Evolutionary conservation across 2,329 filamentous ascomycete genomes (phyloP), one percentile per base, ranked within the genome.

Genomic region (Calonectria pauciramosa): DNA sequence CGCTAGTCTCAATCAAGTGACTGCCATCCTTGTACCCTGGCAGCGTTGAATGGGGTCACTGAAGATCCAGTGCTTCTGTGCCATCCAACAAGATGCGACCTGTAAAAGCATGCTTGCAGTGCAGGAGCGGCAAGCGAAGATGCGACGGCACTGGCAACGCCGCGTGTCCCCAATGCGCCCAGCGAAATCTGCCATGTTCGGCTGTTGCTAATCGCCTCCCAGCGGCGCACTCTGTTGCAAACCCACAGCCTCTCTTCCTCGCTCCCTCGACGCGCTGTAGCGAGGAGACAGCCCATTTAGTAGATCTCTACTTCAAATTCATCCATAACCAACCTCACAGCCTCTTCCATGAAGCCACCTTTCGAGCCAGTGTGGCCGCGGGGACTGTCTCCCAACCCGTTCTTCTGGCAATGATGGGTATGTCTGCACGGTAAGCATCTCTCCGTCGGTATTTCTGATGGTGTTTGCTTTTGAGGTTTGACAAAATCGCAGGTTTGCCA

Each of bases 281-380:
- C 3, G 60, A 74, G 7, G 78, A 79, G 10, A 47, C 9, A 0
- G 44, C 74, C 0, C 64, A 78, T 10, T 44, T 80, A 14, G 76
- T 80, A 1, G 71, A 78, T 36, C 60, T 80, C 0, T 80, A 80
- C 63, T 80, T 80, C 64, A 64, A 47, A 0, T 80, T 75, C 18
- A 78, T 80, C 0, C 79, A 80, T 23, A 69, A 80, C 9, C 77
- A 78, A 4, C 79, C 79, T n/a, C 79, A 80, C 30, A 80, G 75
- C 4, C 32, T 80, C 7, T 80, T 80, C 13, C 79, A 80, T 13
- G 75, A 76, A 7, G 23, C 77, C 1, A 75, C 73, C 0, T 80
- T 80, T 3, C 77, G 77, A 20, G 52, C 26, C 3, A 77, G 75
- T 14, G 79, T 76, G 14, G 60, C 30, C 0, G 18, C 65, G 1